These are phyloP conservation scores for Ustulina deusta DNA, from an alignment of 2,329 filamentous ascomycete species.

Conservation along the genomic window DNA sequence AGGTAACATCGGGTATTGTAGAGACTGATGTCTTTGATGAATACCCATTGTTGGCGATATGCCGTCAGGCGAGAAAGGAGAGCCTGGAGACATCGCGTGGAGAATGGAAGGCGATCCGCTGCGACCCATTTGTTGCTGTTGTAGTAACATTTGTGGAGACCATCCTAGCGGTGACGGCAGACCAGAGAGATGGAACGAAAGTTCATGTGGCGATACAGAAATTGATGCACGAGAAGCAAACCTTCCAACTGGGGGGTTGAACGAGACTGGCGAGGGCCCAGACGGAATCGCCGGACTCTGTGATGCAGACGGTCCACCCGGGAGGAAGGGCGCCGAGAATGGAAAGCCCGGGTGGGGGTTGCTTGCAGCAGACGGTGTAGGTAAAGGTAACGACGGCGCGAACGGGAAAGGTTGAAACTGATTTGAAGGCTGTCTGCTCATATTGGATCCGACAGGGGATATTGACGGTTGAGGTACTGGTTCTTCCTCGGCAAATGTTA, in stretches of 20 bases:
- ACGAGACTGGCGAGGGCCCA: constrained; percentile 78
- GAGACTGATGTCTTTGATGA: constrained; percentile 69
- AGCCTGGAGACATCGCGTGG: constrained; percentile 71
- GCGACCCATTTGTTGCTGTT: constrained; percentile 64
- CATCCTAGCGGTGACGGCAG: constrained; percentile 71
- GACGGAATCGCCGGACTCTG: constrained; percentile 74
- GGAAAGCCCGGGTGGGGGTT: constrained; percentile 68
- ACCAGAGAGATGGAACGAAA: constrained; percentile 75
- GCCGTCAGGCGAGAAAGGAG: constrained; percentile 69
- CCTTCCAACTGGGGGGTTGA: constrained; percentile 66
- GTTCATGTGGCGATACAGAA: constrained; percentile 71
- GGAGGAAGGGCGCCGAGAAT: constrained; percentile 70
- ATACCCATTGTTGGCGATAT: constrained; percentile 58
- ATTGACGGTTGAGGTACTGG: constrained; percentile 69
- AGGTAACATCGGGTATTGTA: constrained; percentile 68
- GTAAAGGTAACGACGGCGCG: constrained; percentile 84
- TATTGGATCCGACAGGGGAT: constrained; percentile 72
- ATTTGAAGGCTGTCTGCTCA: constrained; percentile 77
- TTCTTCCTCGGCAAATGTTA: constrained; percentile 82
- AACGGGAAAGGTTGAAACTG: constrained; percentile 82
- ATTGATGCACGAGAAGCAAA: constrained; percentile 80
- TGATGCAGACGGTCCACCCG: constrained; percentile 69
- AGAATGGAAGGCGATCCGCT: constrained; percentile 74
- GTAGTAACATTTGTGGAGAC: constrained; percentile 67
- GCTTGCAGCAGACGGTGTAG: constrained; percentile 81